phyloP scores from a whole-genome alignment of 257 asterid genomes.

The Jaltomata sinuosa region DNA sequence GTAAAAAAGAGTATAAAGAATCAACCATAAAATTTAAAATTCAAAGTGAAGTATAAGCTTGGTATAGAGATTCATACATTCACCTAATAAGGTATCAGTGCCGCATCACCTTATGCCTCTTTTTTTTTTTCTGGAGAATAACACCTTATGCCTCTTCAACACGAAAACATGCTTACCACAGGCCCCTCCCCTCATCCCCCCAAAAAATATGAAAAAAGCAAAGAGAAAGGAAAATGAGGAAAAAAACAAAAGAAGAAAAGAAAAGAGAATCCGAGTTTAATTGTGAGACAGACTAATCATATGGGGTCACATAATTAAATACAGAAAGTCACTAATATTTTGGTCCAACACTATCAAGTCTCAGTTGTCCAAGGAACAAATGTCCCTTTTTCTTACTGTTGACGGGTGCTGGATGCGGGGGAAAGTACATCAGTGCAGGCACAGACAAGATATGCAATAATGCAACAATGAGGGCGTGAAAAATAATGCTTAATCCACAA shows the following conservation, averaged over 20 bases:
- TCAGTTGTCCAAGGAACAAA: not conserved
- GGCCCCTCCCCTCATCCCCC: not conserved
- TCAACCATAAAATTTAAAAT: conserved; percentile 9
- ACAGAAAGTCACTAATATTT: not conserved
- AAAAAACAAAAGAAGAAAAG: not conserved
- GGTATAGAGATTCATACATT: not conserved
- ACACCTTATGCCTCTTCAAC: not conserved
- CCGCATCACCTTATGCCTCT: not conserved
- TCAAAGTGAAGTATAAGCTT: not conserved
- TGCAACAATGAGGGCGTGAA: not conserved
- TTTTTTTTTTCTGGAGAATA: no score
- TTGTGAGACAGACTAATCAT: not conserved
- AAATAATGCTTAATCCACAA: not conserved
- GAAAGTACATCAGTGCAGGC: not conserved
- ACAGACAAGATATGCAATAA: not conserved
- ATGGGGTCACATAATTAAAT: not conserved
- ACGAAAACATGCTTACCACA: not conserved
- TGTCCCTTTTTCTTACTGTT: not conserved
- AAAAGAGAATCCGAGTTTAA: not conserved
- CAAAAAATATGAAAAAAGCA: not conserved
- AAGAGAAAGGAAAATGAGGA: not conserved
- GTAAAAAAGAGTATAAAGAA: conserved; percentile 15
- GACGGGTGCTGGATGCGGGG: not conserved
- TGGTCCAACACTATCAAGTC: not conserved
- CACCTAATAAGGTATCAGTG: not conserved